Evolutionary conservation across 768 basidiomycete genomes (phyloP).

Genomic region (Grammothele lineata): DNA sequence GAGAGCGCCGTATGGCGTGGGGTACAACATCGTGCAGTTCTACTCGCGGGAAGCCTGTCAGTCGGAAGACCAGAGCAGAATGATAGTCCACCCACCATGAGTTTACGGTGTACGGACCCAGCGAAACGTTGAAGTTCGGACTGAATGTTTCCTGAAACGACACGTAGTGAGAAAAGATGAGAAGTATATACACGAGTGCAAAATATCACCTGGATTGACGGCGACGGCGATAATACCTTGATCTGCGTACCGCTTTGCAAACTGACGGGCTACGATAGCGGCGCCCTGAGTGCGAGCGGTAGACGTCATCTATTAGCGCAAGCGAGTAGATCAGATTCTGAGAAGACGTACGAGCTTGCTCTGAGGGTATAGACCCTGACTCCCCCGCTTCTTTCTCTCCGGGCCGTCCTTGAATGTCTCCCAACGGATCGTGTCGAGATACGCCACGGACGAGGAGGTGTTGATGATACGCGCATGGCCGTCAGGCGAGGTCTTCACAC

Average conservation of each 20-base stretch:
- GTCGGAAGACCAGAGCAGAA: too few species aligned
- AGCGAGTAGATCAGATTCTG: background rate
- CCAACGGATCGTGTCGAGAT: conserved; percentile 33
- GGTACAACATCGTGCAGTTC: background rate
- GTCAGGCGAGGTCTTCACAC: conserved; percentile 34
- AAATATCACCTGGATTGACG: conserved; percentile 46
- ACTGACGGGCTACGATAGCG: conserved; percentile 40
- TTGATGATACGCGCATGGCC: conserved; percentile 45
- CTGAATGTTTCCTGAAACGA: conserved; percentile 25
- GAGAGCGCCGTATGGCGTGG: background rate
- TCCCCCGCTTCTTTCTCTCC: conserved; percentile 13
- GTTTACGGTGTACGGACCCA: background rate
- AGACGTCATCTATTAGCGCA: background rate
- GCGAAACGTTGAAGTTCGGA: conserved; percentile 11
- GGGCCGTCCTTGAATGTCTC: conserved; percentile 31
- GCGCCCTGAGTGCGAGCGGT: conserved; percentile 34
- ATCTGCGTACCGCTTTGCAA: conserved; percentile 43
- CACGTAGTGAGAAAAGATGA: conserved; percentile 21
- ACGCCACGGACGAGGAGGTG: conserved; percentile 38
- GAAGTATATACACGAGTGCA: background rate
- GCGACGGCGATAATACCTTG: conserved; percentile 41
- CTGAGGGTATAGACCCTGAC: conserved; percentile 22
- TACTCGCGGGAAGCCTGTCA: background rate
- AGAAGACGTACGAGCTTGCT: conserved; percentile 44
- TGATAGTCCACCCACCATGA: too few species aligned